Evolutionary conservation across 2,329 filamentous ascomycete genomes (phyloP).

Genomic region (Sclerotinia minor): DNA sequence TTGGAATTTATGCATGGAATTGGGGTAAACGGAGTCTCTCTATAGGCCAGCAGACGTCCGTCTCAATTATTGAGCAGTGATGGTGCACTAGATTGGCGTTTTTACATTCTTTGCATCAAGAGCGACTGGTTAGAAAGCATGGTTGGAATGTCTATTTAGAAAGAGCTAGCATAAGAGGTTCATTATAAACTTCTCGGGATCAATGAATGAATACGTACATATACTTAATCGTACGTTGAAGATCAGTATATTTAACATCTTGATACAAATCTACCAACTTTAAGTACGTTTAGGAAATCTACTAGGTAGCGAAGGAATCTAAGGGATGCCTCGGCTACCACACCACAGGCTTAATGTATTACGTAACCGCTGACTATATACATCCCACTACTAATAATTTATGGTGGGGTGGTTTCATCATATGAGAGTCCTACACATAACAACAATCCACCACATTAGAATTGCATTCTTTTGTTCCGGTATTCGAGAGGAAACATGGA

Average conservation of each 20-base stretch:
- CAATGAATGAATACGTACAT: background rate
- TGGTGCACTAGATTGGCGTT: constrained; percentile 4
- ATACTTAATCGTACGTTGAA: too few species aligned
- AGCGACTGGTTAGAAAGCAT: background rate
- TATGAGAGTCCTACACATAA: background rate
- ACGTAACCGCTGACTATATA: too few species aligned
- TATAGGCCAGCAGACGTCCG: background rate
- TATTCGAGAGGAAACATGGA: constrained; percentile 60
- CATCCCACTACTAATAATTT: background rate
- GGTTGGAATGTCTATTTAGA: background rate
- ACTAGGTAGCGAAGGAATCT: too few species aligned
- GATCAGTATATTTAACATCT: too few species aligned
- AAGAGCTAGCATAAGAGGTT: background rate
- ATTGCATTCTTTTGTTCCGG: constrained; percentile 35
- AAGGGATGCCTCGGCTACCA: too few species aligned
- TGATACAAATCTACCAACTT: too few species aligned
- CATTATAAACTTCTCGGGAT: background rate
- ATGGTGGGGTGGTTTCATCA: constrained; percentile 1
- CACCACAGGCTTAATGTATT: too few species aligned
- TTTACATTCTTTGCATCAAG: constrained; percentile 6
- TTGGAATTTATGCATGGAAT: constrained; percentile 9
- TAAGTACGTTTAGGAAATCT: too few species aligned
- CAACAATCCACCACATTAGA: constrained; percentile 47
- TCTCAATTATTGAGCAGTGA: background rate
- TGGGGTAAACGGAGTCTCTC: background rate